Evolutionary conservation across 129 eudicot species (phyloP).

Genomic region (Logfia minima): DNA sequence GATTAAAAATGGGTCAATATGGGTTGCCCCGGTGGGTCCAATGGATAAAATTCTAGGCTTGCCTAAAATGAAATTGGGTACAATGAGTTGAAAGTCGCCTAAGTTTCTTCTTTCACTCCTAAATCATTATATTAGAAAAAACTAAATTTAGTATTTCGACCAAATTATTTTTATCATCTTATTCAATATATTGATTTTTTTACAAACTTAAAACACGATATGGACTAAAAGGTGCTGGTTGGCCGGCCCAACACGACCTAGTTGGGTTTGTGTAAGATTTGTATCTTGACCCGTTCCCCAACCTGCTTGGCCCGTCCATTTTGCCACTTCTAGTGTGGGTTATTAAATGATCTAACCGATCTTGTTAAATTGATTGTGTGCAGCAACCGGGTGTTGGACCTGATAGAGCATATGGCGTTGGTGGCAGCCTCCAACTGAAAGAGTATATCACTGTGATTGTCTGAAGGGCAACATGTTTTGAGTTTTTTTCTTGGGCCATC

Average conservation of each 20-base stretch:
- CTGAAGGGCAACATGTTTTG: slow-evolving; percentile 3
- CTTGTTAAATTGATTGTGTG: slow-evolving; percentile 24
- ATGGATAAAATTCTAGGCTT: background rate
- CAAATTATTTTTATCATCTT: background rate
- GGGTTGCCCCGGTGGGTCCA: background rate
- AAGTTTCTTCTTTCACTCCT: background rate
- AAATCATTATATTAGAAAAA: too few relatives aligned
- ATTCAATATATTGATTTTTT: background rate
- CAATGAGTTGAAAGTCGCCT: background rate
- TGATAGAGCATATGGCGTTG: slow-evolving; percentile 90
- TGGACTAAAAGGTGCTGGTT: background rate
- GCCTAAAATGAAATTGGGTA: background rate
- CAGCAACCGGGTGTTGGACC: slow-evolving; percentile 94
- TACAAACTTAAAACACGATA: background rate
- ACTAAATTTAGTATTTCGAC: background rate
- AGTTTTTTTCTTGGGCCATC: background rate
- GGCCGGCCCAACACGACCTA: background rate
- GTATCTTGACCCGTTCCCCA: background rate
- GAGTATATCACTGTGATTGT: background rate
- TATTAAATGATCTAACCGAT: background rate
- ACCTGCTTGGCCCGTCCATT: background rate
- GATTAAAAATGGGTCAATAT: background rate
- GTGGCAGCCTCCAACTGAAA: slow-evolving; percentile 49
- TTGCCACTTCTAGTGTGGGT: background rate
- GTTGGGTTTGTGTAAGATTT: background rate